Percentiles rank a stretch among this genome's conserved stretches.
phyloP scores from a whole-genome alignment of 371 early-diverging fungal genomes.

The Dichotomocladium elegans region DNA sequence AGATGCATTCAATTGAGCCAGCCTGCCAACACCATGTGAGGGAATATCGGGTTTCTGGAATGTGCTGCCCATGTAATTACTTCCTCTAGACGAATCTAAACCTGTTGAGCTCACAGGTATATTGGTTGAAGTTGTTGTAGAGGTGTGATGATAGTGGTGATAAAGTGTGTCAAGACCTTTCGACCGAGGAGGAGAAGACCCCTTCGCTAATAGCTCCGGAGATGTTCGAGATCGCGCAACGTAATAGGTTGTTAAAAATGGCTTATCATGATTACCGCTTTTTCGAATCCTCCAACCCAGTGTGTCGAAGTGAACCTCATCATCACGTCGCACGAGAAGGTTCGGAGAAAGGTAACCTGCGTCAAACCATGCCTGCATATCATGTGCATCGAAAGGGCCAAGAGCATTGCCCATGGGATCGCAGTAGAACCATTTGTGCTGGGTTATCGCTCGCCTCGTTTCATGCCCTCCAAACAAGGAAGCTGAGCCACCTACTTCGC shows the following conservation, averaged over 20 bases:
- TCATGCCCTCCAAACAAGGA: not conserved
- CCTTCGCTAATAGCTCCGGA: not conserved
- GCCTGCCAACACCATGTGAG: conserved; percentile 2
- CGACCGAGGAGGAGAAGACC: not conserved
- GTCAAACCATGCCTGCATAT: conserved; percentile 87
- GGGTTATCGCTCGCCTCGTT: not conserved
- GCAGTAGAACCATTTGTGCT: conserved; percentile 67
- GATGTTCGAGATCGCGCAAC: not conserved
- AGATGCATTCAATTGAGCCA: conserved; percentile 13
- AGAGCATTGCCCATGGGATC: conserved; percentile 77
- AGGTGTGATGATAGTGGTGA: not conserved
- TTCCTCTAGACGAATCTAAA: conserved; percentile 18
- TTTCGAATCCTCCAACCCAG: conserved; percentile 56
- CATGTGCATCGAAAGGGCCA: conserved; percentile 78
- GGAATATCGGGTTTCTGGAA: conserved; percentile 1
- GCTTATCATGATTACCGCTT: conserved; percentile 59
- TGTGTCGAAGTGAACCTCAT: conserved; percentile 66
- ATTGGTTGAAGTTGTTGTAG: not conserved
- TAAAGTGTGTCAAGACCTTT: too few species aligned
- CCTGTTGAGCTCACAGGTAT: conserved; percentile 6
- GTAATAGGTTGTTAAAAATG: conserved; percentile 53
- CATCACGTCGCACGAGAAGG: conserved; percentile 71
- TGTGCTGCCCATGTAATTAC: conserved; percentile 9
- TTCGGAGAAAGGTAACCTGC: conserved; percentile 75
- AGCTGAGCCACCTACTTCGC: not conserved